A percentile compares a stretch with the other conserved stretches of the same genome.
Conservation (phyloP, 73 alveolate genomes). For the Paramecium caudatum region DNA sequence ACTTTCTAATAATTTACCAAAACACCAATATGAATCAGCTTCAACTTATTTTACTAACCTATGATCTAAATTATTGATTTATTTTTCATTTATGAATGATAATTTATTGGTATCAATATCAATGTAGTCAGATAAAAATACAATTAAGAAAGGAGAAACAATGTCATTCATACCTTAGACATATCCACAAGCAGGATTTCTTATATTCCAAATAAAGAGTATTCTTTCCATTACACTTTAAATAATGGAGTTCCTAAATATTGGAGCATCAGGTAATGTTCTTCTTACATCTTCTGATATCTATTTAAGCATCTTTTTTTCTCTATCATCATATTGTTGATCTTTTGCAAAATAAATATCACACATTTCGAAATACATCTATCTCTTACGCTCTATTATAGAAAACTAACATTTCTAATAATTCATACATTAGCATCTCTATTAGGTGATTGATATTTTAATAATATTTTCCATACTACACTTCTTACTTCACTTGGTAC, state of each 20-base stretch:
- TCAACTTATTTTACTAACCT: slow-evolving; percentile 56
- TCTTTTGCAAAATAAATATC: slow-evolving; percentile 68
- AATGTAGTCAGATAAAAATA: slow-evolving; percentile 64
- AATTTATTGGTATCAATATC: slow-evolving; percentile 66
- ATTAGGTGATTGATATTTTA: slow-evolving; percentile 71
- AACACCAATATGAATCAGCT: slow-evolving; percentile 77
- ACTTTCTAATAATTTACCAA: slow-evolving; percentile 65
- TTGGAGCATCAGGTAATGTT: slow-evolving; percentile 61
- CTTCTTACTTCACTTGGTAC: slow-evolving; percentile 71
- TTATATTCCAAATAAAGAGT: slow-evolving; percentile 70
- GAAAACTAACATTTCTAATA: slow-evolving; percentile 46
- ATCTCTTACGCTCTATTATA: slow-evolving; percentile 67
- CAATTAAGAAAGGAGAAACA: slow-evolving; percentile 68
- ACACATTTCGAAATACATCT: slow-evolving; percentile 63
- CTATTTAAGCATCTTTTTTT: slow-evolving; percentile 56
- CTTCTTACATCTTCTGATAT: slow-evolving; percentile 69
- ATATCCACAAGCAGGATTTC: slow-evolving; percentile 78
- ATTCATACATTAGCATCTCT: slow-evolving; percentile 74
- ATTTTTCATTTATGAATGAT: neutral
- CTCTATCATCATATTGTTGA: slow-evolving; percentile 69
- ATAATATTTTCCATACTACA: slow-evolving; percentile 65
- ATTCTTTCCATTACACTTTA: slow-evolving; percentile 68
- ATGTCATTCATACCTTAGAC: slow-evolving; percentile 77
- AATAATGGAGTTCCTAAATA: slow-evolving; percentile 47
- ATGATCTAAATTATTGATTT: slow-evolving; percentile 36